Percentiles rank a stretch among this genome's conserved stretches.
Evolutionary conservation across 1,139 yeast genomes (phyloP).

Genomic region (Geotrichum aggregatum): DNA sequence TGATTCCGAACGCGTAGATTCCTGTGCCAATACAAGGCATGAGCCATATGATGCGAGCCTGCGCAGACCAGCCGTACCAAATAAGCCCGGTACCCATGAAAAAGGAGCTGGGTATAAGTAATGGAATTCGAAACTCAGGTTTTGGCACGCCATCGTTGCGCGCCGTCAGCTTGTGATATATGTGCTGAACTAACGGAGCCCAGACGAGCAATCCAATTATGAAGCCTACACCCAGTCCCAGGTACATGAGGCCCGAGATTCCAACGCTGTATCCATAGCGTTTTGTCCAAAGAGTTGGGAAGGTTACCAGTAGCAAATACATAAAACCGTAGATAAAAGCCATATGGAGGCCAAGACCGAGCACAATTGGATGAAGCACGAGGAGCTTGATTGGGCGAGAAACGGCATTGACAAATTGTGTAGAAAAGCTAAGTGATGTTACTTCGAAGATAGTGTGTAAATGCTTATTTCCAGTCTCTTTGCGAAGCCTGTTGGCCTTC

Average conservation of each 20-base stretch:
- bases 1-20: constrained; percentile 54
- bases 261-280: constrained; percentile 49
- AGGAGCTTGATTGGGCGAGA: constrained; percentile 54
- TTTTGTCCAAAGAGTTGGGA: constrained; percentile 50
- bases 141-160: constrained; percentile 51
- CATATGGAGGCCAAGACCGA: constrained; percentile 58
- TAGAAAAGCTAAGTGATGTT: constrained; percentile 31
- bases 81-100: constrained; percentile 51
- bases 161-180: constrained; percentile 40
- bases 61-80: constrained; percentile 64
- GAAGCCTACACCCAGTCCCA: constrained; percentile 54
- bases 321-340: constrained; percentile 62
- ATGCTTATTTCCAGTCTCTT: constrained; percentile 52
- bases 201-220: constrained; percentile 46
- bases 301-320: constrained; percentile 57
- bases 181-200: constrained; percentile 43
- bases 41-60: constrained; percentile 48
- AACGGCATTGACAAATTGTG: constrained; percentile 35
- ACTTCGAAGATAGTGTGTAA: constrained; percentile 57
- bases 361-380: constrained; percentile 57
- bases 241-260: constrained; percentile 55
- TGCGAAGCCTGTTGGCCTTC: constrained; percentile 47
- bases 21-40: constrained; percentile 56
- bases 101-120: constrained; percentile 39
- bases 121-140: constrained; percentile 54